Percentiles rank a stretch among this genome's conserved stretches.
Conservation (phyloP, 2,329 filamentous ascomycete species). For the Pyricularia grisea region DNA sequence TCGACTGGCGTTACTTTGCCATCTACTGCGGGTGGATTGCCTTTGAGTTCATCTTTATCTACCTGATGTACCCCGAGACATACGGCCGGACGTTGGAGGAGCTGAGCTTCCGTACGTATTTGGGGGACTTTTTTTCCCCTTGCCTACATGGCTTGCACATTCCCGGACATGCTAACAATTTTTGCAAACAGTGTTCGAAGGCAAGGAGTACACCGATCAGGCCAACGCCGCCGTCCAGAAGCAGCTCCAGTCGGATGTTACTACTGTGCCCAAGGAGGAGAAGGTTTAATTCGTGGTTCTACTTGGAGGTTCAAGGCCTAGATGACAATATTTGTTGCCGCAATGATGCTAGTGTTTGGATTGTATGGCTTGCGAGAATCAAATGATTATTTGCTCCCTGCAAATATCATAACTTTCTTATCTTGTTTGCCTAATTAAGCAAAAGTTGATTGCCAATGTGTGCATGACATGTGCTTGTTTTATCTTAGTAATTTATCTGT, state of each 20-base stretch:
- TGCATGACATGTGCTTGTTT: no score
- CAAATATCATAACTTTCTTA: neutral
- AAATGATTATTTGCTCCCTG: no score
- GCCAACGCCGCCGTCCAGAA: conserved; percentile 8
- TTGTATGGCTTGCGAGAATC: neutral
- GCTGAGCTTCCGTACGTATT: conserved; percentile 27
- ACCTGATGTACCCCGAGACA: conserved; percentile 78
- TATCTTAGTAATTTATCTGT: no score
- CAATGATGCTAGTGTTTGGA: neutral
- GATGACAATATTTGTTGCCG: neutral
- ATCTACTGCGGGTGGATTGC: conserved; percentile 33
- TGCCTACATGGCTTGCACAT: no score
- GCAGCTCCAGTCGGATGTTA: conserved; percentile 4
- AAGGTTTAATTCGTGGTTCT: neutral
- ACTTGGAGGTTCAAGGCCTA: neutral
- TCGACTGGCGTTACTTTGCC: conserved; percentile 32
- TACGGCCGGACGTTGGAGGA: conserved; percentile 74
- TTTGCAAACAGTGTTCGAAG: conserved; percentile 6
- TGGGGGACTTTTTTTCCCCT: neutral
- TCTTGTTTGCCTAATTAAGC: neutral
- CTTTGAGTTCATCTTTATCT: conserved; percentile 46
- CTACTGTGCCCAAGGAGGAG: neutral
- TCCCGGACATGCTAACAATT: neutral
- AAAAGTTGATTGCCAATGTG: no score
- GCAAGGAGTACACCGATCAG: conserved; percentile 6